phyloP scores from a whole-genome alignment of 306 rosid species.

The Cucurbita argyrosperma region DNA sequence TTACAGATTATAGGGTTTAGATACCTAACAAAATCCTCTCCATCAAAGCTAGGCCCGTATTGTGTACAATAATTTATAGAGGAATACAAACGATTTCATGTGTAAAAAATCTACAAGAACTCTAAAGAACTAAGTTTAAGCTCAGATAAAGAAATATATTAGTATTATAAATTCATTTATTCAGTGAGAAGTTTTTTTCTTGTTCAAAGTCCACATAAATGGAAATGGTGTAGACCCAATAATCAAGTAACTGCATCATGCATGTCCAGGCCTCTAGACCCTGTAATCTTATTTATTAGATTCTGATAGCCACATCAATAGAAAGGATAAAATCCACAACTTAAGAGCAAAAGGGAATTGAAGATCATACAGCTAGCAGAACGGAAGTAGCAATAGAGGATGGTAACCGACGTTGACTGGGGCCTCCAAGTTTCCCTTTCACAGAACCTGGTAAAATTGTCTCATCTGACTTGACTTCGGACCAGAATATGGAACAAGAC shows the following conservation, averaged over 20 bases:
- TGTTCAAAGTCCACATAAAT: background rate
- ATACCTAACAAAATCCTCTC: background rate
- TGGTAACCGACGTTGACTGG: slow-evolving; percentile 84
- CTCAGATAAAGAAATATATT: background rate
- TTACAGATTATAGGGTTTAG: too few species aligned
- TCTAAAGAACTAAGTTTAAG: background rate
- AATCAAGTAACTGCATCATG: background rate
- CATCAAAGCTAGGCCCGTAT: background rate
- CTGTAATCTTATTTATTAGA: background rate
- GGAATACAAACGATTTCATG: background rate
- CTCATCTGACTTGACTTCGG: slow-evolving; percentile 26
- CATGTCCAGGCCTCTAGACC: background rate
- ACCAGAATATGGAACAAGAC: slow-evolving; percentile 66
- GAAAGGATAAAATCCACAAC: background rate
- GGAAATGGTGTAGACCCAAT: background rate
- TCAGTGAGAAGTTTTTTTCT: background rate
- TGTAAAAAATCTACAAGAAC: background rate
- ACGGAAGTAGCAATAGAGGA: slow-evolving; percentile 50
- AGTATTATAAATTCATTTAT: background rate
- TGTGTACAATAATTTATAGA: background rate
- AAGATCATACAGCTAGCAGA: slow-evolving; percentile 58
- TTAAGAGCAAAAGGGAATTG: slow-evolving; percentile 9
- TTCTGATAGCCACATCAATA: background rate
- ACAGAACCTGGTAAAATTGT: slow-evolving; percentile 58
- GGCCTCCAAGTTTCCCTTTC: slow-evolving; percentile 94